These are phyloP conservation scores for Saturnispora ahearnii DNA, from an alignment of 805 yeast genomes.

Conservation along the genomic window DNA sequence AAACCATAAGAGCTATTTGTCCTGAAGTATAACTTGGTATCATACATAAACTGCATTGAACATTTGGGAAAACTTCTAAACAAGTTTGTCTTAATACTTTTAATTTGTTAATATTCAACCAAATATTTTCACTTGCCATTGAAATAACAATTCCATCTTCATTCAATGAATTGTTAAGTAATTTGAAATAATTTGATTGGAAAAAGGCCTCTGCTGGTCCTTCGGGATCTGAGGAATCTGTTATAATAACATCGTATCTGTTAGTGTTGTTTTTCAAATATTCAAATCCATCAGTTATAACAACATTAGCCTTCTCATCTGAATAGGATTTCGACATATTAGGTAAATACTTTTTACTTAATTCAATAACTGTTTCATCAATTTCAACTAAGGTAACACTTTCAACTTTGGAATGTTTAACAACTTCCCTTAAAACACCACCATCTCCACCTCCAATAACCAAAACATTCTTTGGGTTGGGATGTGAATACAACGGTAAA, in stretches of 20 bases:
- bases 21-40: constrained; percentile 89
- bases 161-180: constrained; percentile 54
- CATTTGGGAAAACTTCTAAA: constrained; percentile 47
- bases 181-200: constrained; percentile 64
- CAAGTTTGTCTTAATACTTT: constrained; percentile 40
- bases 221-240: constrained; percentile 92
- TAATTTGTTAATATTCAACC: constrained; percentile 57
- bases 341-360: constrained; percentile 66
- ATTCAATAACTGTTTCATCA: constrained; percentile 70
- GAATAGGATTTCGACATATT: constrained; percentile 59
- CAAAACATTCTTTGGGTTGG: constrained; percentile 74
- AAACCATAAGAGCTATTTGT: constrained; percentile 70
- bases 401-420: constrained; percentile 80
- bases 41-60: constrained; percentile 64
- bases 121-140: constrained; percentile 75
- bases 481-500: constrained; percentile 71
- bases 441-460: constrained; percentile 99
- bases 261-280: constrained; percentile 43
- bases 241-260: constrained; percentile 73
- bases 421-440: constrained; percentile 91
- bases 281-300: constrained; percentile 78
- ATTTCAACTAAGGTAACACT: constrained; percentile 90
- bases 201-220: constrained; percentile 89
- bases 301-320: constrained; percentile 57
- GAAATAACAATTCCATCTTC: constrained; percentile 56